phyloP scores from a whole-genome alignment of 2,329 filamentous ascomycete genomes.

The Curvularia sp. region DNA sequence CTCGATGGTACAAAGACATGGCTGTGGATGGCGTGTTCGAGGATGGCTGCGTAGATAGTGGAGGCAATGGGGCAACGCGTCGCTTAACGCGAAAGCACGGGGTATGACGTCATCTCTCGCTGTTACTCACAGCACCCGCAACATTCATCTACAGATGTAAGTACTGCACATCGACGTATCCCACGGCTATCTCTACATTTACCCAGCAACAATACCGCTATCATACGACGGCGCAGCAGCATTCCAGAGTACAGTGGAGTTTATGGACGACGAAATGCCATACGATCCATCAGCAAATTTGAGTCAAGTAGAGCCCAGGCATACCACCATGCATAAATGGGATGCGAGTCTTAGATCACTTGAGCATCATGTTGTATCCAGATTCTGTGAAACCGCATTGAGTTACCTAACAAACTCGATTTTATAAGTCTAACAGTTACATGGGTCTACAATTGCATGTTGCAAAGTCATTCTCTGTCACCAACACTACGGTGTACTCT shows the following conservation, averaged over 20 bases:
- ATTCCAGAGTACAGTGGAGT: background rate
- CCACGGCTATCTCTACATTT: background rate
- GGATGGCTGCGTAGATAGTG: background rate
- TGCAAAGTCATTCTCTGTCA: too few relatives aligned
- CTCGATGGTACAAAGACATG: background rate
- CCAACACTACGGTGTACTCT: too few relatives aligned
- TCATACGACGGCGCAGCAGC: background rate
- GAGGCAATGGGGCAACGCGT: constrained; percentile 5
- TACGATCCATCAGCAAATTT: too few relatives aligned
- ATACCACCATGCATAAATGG: too few relatives aligned
- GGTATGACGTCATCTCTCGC: constrained; percentile 11
- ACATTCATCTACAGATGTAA: background rate
- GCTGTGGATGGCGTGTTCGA: background rate
- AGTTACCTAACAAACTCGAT: too few relatives aligned
- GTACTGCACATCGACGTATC: background rate
- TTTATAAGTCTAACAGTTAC: too few relatives aligned
- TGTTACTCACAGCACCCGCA: too few relatives aligned
- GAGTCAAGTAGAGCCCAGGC: too few relatives aligned
- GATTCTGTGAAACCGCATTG: too few relatives aligned
- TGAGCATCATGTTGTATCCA: too few relatives aligned
- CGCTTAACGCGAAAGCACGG: constrained; percentile 12
- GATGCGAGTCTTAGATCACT: too few relatives aligned
- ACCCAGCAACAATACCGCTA: background rate
- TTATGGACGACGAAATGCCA: background rate
- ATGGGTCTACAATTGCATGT: too few relatives aligned